Percentiles rank a stretch among this genome's conserved stretches.
Evolutionary conservation across 208 protist genomes (phyloP).

Genomic region (Crithidia sp.): DNA sequence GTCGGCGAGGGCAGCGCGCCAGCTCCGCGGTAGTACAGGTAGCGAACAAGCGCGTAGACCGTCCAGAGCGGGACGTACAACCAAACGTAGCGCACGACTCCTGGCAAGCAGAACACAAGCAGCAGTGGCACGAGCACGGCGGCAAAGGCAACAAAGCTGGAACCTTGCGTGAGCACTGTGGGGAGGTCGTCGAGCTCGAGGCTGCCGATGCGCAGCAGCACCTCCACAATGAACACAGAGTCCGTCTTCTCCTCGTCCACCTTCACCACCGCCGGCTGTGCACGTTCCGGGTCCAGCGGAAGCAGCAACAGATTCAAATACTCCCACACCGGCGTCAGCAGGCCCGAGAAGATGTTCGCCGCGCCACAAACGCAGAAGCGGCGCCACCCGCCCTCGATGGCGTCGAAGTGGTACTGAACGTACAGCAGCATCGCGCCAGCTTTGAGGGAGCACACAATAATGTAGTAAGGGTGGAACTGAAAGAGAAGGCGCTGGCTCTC

Average conservation of each 20-base stretch:
- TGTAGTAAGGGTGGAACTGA: conserved; percentile 54
- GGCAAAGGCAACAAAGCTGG: conserved; percentile 59
- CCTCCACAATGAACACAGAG: conserved; percentile 58
- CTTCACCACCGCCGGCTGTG: conserved; percentile 13
- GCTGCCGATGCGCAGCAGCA: conserved; percentile 52
- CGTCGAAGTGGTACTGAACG: conserved; percentile 63
- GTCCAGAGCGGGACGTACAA: conserved; percentile 42
- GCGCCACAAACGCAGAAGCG: conserved; percentile 60
- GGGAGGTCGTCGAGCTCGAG: conserved; percentile 59
- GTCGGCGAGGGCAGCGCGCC: conserved; percentile 10
- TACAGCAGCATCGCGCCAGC: conserved; percentile 59
- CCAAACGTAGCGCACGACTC: conserved; percentile 42
- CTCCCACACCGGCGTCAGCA: conserved; percentile 63
- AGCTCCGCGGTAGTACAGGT: conserved; percentile 47
- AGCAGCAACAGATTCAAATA: conserved; percentile 49
- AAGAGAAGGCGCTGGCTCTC: conserved; percentile 60
- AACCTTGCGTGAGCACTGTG: conserved; percentile 64
- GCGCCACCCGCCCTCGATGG: conserved; percentile 55
- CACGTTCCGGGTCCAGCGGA: conserved; percentile 34
- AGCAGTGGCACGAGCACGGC: conserved; percentile 55
- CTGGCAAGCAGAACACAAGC: conserved; percentile 43
- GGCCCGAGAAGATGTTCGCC: conserved; percentile 58
- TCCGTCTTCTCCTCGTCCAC: conserved; percentile 57
- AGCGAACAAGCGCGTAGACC: conserved; percentile 35
- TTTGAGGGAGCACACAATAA: conserved; percentile 58